Evolutionary conservation across 805 yeast species (phyloP).

Genomic region (Yarrowia sp.): DNA sequence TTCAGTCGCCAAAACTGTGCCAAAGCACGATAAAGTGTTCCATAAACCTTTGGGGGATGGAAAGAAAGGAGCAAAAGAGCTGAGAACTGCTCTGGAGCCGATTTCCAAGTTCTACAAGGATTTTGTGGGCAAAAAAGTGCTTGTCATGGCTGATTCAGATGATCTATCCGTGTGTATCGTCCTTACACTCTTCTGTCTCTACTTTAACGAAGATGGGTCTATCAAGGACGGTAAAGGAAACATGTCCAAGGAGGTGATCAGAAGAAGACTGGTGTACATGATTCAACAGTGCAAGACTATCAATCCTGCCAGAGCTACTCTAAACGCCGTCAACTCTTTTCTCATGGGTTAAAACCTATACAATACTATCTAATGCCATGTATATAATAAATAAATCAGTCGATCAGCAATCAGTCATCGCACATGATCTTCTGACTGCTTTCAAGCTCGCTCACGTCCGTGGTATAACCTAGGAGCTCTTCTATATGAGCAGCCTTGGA

Average conservation of each 20-base stretch:
- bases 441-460: constrained; percentile 5
- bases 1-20: constrained; percentile 1
- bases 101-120: constrained; percentile 50
- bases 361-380: no score
- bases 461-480: constrained; percentile 24
- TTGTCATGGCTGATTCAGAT: constrained; percentile 64
- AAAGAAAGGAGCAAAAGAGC: constrained; percentile 71
- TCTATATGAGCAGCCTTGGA: constrained; percentile 21
- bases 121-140: constrained; percentile 44
- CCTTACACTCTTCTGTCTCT: constrained; percentile 58
- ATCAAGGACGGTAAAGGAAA: constrained; percentile 22
- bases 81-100: constrained; percentile 58
- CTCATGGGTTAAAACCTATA: constrained; percentile 55
- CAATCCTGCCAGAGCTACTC: constrained; percentile 79
- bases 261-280: constrained; percentile 62
- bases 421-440: constrained; percentile 34
- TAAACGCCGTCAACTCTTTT: constrained; percentile 70
- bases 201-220: constrained; percentile 55
- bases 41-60: constrained; percentile 46
- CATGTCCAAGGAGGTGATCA: constrained; percentile 58
- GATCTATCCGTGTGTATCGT: constrained; percentile 72
- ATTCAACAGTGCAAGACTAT: constrained; percentile 56
- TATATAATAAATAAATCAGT: background rate
- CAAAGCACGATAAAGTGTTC: background rate
- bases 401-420: constrained; percentile 1